Percentiles rank a stretch among this genome's conserved stretches.
Conservation (phyloP, 441 rosid species). For the Mallotus japonicus region DNA sequence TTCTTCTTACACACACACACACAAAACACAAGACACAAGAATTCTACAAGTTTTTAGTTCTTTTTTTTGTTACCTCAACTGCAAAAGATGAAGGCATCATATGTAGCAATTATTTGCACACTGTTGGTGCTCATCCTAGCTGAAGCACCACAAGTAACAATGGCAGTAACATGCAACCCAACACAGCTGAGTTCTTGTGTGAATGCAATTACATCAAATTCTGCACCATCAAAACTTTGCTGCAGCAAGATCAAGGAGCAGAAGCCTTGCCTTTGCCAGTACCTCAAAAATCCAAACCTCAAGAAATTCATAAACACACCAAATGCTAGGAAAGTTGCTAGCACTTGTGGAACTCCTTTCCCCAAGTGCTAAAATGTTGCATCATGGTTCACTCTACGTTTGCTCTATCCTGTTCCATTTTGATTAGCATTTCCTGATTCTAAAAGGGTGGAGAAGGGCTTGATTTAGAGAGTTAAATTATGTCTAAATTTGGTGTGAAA, state of each 20-base stretch:
- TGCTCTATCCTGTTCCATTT: not conserved
- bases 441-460: constrained; percentile 2
- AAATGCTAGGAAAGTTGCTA: constrained; percentile 78
- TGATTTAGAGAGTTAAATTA: constrained; percentile 8
- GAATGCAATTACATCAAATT: constrained; percentile 51
- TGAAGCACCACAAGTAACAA: constrained; percentile 29
- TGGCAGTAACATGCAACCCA: constrained; percentile 66
- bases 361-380: constrained; percentile 53
- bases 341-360: constrained; percentile 61
- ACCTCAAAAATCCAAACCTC: constrained; percentile 62
- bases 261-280: constrained; percentile 87
- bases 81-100: constrained; percentile 42
- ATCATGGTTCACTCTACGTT: not conserved
- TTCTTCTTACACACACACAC: not conserved
- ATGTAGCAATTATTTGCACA: constrained; percentile 29
- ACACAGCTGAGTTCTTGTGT: constrained; percentile 66
- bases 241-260: constrained; percentile 84
- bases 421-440: constrained; percentile 1
- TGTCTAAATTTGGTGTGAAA: constrained; percentile 6
- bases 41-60: not conserved
- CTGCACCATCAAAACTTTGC: constrained; percentile 61
- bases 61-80: not conserved
- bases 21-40: not conserved
- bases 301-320: constrained; percentile 59
- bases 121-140: constrained; percentile 42